Evolutionary conservation across 768 basidiomycete species (phyloP), one percentile per base, ranked within the genome.

Genomic region (Termitomyces sp.): DNA sequence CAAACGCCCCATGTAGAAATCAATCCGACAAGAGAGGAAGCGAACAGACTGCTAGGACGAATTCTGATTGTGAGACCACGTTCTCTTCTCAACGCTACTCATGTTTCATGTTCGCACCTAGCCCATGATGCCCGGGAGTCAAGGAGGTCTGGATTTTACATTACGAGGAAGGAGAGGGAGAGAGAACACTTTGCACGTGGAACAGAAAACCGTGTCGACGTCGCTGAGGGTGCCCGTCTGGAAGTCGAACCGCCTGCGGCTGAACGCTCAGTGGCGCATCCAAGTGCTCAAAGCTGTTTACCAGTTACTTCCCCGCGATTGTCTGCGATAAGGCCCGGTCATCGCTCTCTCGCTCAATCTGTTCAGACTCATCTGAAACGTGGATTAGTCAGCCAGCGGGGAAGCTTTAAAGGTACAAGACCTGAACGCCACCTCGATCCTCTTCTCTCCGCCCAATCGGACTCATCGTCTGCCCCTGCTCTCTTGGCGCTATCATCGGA

Each of bases 341-440:
- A 74, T 59, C 75, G 73, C 60, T 77, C 69, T 61, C 71, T 83
- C 35, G 69, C 72, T 44, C 76, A 80, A 54, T 76, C 80, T 14
- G 74, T 84, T 4, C 78, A 77, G 42, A 77, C 78, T 1, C 74
- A 83, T 65, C 76, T 84, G 50, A 61, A 63, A 32, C 33, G 47
- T n/a, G 57, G 40, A 16, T 44, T 35, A 6, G 56, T 51, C 26
- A 24, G 40, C 2, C 45, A 20, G 18, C 9, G 14, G 2, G n/a
- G 35, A 33, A 36, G 40, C 33, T 42, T 38, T 52, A 42, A 49
- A 49, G 24, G 36, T 24, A 44, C 13, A 14, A 53, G 22, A 44
- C 14, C 50, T 18, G 46, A 52, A 52, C 48, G 42, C 53, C 56
- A 58, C 50, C 48, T 10, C 43, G 44, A 60, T 58, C 35, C 18